phyloP scores from a whole-genome alignment of 148 eudicot species.

The Camellia lanceoleosa region DNA sequence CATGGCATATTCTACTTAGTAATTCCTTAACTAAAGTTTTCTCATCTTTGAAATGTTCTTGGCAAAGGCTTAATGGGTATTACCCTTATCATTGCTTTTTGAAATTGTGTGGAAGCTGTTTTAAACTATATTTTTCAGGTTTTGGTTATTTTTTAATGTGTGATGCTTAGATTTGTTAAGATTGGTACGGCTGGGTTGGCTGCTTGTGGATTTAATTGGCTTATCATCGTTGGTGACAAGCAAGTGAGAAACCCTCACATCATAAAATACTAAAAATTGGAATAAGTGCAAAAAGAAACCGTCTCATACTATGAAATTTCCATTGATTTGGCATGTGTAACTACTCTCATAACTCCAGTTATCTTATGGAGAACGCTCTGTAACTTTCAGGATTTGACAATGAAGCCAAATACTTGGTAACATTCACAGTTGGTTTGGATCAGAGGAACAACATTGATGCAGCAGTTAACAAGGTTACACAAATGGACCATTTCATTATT shows the following conservation, averaged over 20 bases:
- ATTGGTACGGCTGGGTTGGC: not conserved
- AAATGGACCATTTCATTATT: not conserved
- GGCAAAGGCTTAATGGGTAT: not conserved
- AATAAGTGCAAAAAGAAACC: not conserved
- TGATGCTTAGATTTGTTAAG: not conserved
- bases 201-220: not conserved
- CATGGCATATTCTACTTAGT: not conserved
- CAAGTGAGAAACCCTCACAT: not conserved
- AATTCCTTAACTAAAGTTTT: not conserved
- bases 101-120: not conserved
- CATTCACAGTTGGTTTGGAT: constrained; percentile 80
- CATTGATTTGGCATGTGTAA: not conserved
- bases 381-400: constrained; percentile 63
- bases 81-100: too few species aligned
- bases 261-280: not conserved
- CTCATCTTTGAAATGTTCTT: not conserved
- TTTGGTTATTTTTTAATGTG: not conserved
- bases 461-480: constrained; percentile 70
- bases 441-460: constrained; percentile 73
- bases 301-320: not conserved
- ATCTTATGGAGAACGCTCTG: not conserved
- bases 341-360: constrained; percentile 5
- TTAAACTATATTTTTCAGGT: not conserved
- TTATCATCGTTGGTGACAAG: not conserved
- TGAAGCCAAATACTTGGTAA: constrained; percentile 86